Conservation (phyloP, 2,329 filamentous ascomycete species). For the Colletotrichum karsti region DNA sequence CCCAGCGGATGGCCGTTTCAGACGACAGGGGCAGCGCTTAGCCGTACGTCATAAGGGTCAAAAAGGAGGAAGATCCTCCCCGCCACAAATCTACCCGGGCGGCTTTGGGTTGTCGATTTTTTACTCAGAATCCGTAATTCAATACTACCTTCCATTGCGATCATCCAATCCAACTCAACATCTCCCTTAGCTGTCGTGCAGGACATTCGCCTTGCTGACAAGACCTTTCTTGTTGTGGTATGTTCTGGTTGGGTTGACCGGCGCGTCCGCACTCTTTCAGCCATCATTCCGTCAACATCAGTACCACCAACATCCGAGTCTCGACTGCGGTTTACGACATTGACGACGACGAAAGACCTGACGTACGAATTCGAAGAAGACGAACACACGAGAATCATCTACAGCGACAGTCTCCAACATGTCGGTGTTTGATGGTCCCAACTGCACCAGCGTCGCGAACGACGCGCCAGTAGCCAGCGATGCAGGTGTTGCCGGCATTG, state of each 20-base stretch:
- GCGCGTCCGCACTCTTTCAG: not conserved
- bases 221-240: not conserved
- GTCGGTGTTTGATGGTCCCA: constrained; percentile 1
- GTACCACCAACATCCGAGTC: not conserved
- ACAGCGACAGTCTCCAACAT: not conserved
- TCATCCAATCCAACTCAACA: not conserved
- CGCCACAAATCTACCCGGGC: not conserved
- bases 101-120: not conserved
- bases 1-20: constrained; percentile 23
- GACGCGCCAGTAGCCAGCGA: constrained; percentile 57
- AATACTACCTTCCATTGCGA: too few species aligned
- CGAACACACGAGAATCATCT: not conserved
- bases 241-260: not conserved
- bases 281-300: not conserved
- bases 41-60: constrained; percentile 20
- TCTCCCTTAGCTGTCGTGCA: too few species aligned
- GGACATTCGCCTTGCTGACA: too few species aligned
- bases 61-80: not conserved
- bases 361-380: not conserved
- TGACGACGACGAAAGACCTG: not conserved
- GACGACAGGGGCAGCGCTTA: constrained; percentile 25
- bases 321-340: not conserved
- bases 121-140: not conserved
- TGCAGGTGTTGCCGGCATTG: constrained; percentile 65
- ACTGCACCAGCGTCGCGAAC: constrained; percentile 9